A percentile compares a stretch with the other conserved stretches of the same genome.
phyloP scores from a whole-genome alignment of 129 eudicot genomes.

The Heracleum sosnowskyi region DNA sequence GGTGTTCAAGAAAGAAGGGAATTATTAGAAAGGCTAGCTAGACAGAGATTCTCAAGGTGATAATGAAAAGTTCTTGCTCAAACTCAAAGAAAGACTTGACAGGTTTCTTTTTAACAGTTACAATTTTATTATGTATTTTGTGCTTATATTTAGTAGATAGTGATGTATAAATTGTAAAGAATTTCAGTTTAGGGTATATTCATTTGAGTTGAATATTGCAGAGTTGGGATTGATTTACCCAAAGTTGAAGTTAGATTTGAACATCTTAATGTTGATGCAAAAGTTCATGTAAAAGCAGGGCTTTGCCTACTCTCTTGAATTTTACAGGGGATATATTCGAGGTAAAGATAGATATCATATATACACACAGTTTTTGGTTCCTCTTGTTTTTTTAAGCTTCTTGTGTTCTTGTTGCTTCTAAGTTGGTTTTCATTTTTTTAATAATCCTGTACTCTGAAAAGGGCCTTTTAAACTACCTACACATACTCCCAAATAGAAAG shows the following conservation, averaged over 20 bases:
- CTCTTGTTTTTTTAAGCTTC: background rate
- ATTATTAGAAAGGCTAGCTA: constrained; percentile 55
- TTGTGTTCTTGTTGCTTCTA: too few relatives aligned
- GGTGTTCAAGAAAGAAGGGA: constrained; percentile 33
- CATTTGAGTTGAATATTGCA: constrained; percentile 21
- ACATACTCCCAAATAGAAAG: constrained; percentile 50
- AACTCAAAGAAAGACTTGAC: too few relatives aligned
- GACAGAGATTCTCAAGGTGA: too few relatives aligned
- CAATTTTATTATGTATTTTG: too few relatives aligned
- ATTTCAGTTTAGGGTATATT: background rate
- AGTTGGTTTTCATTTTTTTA: background rate
- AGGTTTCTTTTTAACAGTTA: too few relatives aligned
- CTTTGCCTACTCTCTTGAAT: constrained; percentile 64
- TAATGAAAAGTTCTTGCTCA: too few relatives aligned
- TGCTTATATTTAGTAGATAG: too few relatives aligned
- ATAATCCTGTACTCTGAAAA: constrained; percentile 7
- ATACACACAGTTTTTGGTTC: background rate
- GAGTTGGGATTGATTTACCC: constrained; percentile 70
- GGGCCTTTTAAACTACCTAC: constrained; percentile 38
- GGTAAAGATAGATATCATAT: constrained; percentile 35
- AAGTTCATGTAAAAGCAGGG: constrained; percentile 62
- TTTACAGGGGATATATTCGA: constrained; percentile 34
- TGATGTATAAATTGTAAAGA: constrained; percentile 18
- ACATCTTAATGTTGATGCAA: constrained; percentile 59
- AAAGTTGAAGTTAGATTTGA: constrained; percentile 70